Evolutionary conservation across 1,139 yeast species (phyloP).

Genomic region (Tardiomyces blankii): DNA sequence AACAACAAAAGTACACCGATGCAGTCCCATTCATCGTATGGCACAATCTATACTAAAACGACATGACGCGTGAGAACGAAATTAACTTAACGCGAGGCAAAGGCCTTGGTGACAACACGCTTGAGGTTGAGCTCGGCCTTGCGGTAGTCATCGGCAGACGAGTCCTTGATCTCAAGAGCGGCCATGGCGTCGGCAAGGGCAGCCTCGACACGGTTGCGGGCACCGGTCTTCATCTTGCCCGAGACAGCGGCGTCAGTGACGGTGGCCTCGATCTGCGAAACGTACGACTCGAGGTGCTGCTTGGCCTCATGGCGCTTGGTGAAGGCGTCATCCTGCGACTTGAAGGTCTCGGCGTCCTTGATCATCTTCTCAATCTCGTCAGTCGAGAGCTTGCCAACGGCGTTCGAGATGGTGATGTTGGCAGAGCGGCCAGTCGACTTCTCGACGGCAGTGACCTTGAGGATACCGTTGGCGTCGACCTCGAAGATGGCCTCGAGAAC

Average conservation of each 20-base stretch:
- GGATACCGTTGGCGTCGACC: constrained; percentile 99
- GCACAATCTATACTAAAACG: too few species aligned
- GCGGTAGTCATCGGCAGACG: constrained; percentile 94
- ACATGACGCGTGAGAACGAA: background rate
- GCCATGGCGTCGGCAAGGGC: constrained; percentile 98
- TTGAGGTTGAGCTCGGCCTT: constrained; percentile 98
- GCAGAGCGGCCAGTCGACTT: constrained; percentile 99
- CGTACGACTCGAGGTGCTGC: constrained; percentile 99
- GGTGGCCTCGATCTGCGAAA: constrained; percentile 92
- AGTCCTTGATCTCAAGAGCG: constrained; percentile 94
- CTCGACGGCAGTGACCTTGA: constrained; percentile 99
- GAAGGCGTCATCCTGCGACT: constrained; percentile 98
- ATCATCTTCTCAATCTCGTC: constrained; percentile 99
- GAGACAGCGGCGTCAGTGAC: constrained; percentile 98
- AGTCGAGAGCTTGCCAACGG: constrained; percentile 97
- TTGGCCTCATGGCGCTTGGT: constrained; percentile 99
- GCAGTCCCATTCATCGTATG: too few species aligned
- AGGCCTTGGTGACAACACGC: constrained; percentile 99
- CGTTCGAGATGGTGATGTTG: constrained; percentile 99
- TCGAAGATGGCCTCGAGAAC: constrained; percentile 98
- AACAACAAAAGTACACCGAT: too few species aligned
- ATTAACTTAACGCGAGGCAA: constrained; percentile 66
- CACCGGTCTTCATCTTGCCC: constrained; percentile 95
- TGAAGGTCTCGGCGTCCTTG: constrained; percentile 97
- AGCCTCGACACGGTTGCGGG: constrained; percentile 96